Percentiles rank a stretch among this genome's conserved stretches.
These are phyloP conservation scores for Lyophyllum semitale DNA, from an alignment of 768 basidiomycete species.

Conservation along the genomic window DNA sequence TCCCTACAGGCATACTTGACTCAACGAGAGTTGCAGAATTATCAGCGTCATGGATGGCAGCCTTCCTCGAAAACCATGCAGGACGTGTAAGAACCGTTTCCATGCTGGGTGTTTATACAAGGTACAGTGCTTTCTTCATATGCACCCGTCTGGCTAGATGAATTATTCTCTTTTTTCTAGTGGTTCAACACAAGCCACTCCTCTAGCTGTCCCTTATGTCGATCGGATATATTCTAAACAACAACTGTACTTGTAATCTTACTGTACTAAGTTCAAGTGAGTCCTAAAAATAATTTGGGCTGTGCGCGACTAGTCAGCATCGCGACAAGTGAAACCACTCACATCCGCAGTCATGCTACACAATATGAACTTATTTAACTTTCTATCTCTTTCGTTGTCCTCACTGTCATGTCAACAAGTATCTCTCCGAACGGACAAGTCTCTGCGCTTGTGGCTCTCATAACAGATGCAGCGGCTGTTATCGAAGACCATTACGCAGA, in stretches of 20 bases:
- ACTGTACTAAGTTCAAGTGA: too few relatives aligned
- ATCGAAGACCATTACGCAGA: constrained; percentile 16
- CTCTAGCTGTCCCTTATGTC: constrained; percentile 88
- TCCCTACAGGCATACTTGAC: neutral
- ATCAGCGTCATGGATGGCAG: constrained; percentile 88
- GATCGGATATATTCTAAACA: constrained; percentile 71
- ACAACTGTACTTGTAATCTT: neutral
- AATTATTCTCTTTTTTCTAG: constrained; percentile 35
- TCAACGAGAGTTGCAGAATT: constrained; percentile 51
- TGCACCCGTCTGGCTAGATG: neutral
- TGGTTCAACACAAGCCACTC: constrained; percentile 92
- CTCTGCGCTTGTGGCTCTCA: constrained; percentile 16
- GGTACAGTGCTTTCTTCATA: constrained; percentile 36
- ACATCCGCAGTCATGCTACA: too few relatives aligned
- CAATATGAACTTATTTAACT: too few relatives aligned
- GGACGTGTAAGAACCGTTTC: constrained; percentile 93
- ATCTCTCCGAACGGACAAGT: constrained; percentile 8
- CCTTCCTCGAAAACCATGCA: constrained; percentile 88
- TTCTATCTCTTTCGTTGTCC: neutral
- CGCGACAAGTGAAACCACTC: too few relatives aligned
- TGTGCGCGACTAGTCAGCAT: too few relatives aligned
- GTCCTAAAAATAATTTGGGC: too few relatives aligned
- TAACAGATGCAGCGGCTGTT: constrained; percentile 14
- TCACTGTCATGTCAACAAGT: neutral
- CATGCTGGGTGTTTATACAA: constrained; percentile 92